Evolutionary conservation across 805 yeast species (phyloP).

Genomic region (Candida xyloterini): DNA sequence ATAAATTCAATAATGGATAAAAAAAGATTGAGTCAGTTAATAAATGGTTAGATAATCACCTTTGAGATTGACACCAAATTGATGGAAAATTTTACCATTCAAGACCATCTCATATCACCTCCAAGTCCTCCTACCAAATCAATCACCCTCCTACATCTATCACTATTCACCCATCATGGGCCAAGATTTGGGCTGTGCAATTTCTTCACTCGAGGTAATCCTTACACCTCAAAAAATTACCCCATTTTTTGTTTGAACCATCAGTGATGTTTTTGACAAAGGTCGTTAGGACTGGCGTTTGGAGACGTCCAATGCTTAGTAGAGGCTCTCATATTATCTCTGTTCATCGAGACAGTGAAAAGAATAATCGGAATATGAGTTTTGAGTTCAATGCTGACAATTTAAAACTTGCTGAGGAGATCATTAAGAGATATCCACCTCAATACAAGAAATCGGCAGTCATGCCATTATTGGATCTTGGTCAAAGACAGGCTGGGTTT

Average conservation of each 20-base stretch:
- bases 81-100: too few relatives aligned
- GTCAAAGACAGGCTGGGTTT: constrained; percentile 84
- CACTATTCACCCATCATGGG: too few relatives aligned
- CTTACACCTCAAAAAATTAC: constrained; percentile 6
- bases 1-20: neutral
- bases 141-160: too few relatives aligned
- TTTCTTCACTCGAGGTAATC: neutral
- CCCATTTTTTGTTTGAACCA: constrained; percentile 7
- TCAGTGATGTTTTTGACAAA: constrained; percentile 2
- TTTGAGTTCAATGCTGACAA: constrained; percentile 73
- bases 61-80: too few relatives aligned
- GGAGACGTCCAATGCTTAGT: constrained; percentile 1
- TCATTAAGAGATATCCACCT: constrained; percentile 76
- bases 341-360: constrained; percentile 71
- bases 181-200: too few relatives aligned
- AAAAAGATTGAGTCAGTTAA: neutral
- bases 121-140: too few relatives aligned
- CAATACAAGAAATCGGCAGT: constrained; percentile 86
- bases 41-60: too few relatives aligned
- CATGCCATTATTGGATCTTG: constrained; percentile 83
- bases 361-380: constrained; percentile 63
- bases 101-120: too few relatives aligned
- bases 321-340: constrained; percentile 37
- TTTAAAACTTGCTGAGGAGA: constrained; percentile 62
- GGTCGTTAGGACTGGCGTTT: neutral